Conservation (phyloP, 176 grass and related monocot species). For the Aegilops speltoides region DNA sequence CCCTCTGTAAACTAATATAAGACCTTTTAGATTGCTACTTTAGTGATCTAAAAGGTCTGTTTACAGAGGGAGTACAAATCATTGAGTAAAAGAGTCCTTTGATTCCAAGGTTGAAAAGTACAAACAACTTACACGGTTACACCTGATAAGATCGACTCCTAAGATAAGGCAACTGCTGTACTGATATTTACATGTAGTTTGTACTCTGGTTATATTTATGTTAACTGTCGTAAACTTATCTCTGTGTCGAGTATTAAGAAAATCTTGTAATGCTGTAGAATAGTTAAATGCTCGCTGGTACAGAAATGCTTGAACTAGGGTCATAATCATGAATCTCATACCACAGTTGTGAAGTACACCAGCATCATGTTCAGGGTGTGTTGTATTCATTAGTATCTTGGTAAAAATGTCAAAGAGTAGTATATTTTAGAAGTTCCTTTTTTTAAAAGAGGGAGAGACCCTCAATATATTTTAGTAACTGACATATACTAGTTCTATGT, state of each 20-base stretch:
- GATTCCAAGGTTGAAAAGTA: not conserved
- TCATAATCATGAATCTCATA: not conserved
- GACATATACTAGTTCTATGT: not conserved
- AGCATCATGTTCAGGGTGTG: not conserved
- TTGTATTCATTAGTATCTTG: not conserved
- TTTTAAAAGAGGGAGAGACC: no score
- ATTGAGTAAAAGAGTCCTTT: not conserved
- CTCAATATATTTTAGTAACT: no score
- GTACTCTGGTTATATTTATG: not conserved
- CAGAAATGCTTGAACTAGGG: not conserved
- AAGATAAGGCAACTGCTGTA: not conserved
- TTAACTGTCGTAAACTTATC: not conserved
- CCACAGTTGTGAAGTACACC: not conserved
- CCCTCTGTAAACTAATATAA: no score
- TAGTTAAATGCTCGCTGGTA: not conserved
- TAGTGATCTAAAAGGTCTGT: no score
- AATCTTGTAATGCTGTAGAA: not conserved
- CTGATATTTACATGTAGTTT: not conserved
- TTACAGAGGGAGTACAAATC: not conserved
- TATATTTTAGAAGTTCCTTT: no score
- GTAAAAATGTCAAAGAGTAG: not conserved
- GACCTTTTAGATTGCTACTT: no score
- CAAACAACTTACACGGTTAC: not conserved
- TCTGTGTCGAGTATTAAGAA: not conserved
- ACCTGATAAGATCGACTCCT: not conserved